These are phyloP conservation scores for Thielaviopsis populi DNA, from an alignment of 2,329 filamentous ascomycete species.

Conservation along the genomic window DNA sequence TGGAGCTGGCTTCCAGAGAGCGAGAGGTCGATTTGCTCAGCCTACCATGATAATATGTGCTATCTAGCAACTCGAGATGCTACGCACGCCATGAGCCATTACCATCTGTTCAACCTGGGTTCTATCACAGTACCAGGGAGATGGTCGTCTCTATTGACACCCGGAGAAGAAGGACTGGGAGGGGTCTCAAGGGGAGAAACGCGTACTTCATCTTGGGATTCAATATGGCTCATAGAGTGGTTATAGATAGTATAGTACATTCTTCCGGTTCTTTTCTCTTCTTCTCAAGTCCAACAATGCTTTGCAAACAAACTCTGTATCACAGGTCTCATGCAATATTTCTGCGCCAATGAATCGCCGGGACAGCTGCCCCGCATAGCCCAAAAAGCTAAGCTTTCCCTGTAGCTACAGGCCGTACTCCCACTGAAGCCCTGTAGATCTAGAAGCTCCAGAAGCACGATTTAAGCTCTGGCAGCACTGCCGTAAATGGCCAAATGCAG, in stretches of 20 bases:
- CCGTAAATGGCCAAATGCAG: not conserved
- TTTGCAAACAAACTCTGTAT: no score
- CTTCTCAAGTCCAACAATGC: no score
- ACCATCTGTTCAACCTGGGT: not conserved
- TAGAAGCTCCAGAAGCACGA: not conserved
- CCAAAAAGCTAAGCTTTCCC: not conserved
- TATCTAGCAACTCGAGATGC: not conserved
- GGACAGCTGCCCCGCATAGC: not conserved
- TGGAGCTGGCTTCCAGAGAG: not conserved
- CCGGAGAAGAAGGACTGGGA: not conserved
- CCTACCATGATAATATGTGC: not conserved
- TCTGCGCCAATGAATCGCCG: no score
- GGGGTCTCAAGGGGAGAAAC: no score
- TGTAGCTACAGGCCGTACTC: no score
- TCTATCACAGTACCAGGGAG: conserved; percentile 13
- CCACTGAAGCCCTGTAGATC: not conserved
- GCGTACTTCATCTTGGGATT: not conserved
- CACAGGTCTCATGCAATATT: no score
- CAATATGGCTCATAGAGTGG: not conserved
- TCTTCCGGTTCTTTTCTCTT: not conserved
- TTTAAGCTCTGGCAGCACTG: not conserved
- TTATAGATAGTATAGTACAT: not conserved
- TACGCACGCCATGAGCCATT: not conserved
- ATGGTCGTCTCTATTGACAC: not conserved
- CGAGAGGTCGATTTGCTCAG: not conserved